These are phyloP conservation scores for Oryza nivara DNA, from an alignment of 176 grass and related monocot genomes.

Conservation along the genomic window DNA sequence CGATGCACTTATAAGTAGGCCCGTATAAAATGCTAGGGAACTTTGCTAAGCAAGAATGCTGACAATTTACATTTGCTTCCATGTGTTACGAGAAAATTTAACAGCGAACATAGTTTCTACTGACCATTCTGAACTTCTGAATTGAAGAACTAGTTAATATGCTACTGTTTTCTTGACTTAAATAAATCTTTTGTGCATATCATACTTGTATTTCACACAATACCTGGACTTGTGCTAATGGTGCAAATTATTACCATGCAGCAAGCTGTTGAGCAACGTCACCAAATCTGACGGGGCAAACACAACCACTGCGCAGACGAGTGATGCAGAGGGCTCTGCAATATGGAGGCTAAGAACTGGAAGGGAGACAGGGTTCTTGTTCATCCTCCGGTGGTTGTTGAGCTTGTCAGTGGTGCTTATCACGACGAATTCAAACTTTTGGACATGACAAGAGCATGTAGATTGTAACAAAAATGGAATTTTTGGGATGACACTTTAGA, in stretches of 20 bases:
- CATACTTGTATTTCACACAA: background rate
- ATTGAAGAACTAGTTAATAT: conserved; percentile 1
- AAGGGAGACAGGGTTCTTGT: conserved; percentile 31
- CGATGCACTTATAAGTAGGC: background rate
- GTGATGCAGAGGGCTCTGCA: conserved; percentile 44
- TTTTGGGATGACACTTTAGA: conserved; percentile 45
- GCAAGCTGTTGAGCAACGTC: conserved; percentile 51
- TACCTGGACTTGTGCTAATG: conserved; percentile 6
- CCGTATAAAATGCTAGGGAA: background rate
- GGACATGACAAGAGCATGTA: conserved; percentile 47
- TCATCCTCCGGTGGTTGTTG: conserved; percentile 51
- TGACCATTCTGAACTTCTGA: background rate
- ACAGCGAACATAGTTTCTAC: background rate
- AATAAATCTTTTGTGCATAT: background rate
- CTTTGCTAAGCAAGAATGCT: conserved; percentile 2
- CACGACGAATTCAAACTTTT: conserved; percentile 60
- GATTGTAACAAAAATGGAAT: conserved; percentile 31
- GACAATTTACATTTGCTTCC: conserved; percentile 13
- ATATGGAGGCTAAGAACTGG: conserved; percentile 59
- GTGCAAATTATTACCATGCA: conserved; percentile 38
- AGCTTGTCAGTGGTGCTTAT: conserved; percentile 43
- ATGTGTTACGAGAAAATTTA: conserved; percentile 1
- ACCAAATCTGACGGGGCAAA: conserved; percentile 46
- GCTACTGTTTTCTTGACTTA: background rate
- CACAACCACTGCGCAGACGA: conserved; percentile 33